Evolutionary conservation across 192 early-diverging fungal genomes (phyloP).

Genomic region (Coemansia sp.): DNA sequence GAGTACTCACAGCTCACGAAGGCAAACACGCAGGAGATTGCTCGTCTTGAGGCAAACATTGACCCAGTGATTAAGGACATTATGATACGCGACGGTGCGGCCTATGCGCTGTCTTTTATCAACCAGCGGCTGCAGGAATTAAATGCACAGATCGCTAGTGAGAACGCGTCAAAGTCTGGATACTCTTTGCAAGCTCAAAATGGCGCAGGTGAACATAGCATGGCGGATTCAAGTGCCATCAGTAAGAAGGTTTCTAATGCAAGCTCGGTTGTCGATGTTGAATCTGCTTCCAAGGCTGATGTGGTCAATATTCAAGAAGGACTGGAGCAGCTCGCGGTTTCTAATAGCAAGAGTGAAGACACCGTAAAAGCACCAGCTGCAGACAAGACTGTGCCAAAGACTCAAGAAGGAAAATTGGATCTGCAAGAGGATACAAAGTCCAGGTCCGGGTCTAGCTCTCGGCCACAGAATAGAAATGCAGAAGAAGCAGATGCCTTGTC

Average conservation of each 20-base stretch:
- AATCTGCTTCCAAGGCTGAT: background rate
- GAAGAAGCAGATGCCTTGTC: background rate
- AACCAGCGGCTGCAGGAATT: slow-evolving; percentile 42
- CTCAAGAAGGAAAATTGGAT: background rate
- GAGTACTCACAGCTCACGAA: slow-evolving; percentile 33
- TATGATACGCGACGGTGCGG: slow-evolving; percentile 30
- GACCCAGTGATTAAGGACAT: slow-evolving; percentile 51
- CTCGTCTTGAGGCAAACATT: slow-evolving; percentile 35
- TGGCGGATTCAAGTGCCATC: background rate
- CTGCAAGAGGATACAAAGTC: background rate
- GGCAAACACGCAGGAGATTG: slow-evolving; percentile 30
- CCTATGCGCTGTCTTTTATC: slow-evolving; percentile 42
- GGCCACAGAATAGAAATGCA: background rate
- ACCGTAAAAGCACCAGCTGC: background rate
- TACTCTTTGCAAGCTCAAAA: background rate
- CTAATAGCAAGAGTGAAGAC: background rate
- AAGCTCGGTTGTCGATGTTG: background rate
- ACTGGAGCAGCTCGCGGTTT: background rate
- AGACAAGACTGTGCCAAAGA: background rate
- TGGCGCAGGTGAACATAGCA: background rate
- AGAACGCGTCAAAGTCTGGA: background rate
- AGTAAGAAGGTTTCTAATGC: background rate
- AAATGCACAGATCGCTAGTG: slow-evolving; percentile 22
- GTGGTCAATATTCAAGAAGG: background rate
- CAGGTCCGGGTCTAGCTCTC: background rate